Evolutionary conservation across 768 basidiomycete species (phyloP).

Genomic region (Amanita molliuscula): DNA sequence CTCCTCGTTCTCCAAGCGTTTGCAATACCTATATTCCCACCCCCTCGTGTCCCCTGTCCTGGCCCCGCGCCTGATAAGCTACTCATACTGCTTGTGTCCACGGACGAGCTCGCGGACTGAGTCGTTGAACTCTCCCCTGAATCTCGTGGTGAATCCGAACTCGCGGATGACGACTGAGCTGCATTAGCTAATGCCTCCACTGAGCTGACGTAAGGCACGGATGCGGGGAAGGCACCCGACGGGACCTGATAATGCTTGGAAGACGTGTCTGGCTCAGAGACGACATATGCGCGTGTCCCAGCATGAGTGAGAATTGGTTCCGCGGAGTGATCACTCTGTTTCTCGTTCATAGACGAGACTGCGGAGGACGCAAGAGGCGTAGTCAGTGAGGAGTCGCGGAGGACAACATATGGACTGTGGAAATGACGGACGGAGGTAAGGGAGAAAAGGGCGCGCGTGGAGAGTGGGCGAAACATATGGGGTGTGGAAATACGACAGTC

Average conservation of each 20-base stretch:
- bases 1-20: conserved; percentile 41
- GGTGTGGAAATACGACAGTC: not conserved
- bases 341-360: conserved; percentile 41
- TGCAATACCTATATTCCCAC: conserved; percentile 35
- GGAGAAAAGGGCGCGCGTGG: conserved; percentile 1
- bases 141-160: conserved; percentile 27
- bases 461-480: not conserved
- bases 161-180: conserved; percentile 31
- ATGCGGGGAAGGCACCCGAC: conserved; percentile 53
- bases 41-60: conserved; percentile 38
- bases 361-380: conserved; percentile 21
- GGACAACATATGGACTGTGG: conserved; percentile 55
- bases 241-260: conserved; percentile 59
- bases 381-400: conserved; percentile 29
- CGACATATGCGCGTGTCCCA: conserved; percentile 58
- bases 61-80: conserved; percentile 32
- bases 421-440: conserved; percentile 19
- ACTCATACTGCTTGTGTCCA: conserved; percentile 31
- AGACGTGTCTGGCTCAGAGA: conserved; percentile 60
- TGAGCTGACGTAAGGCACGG: conserved; percentile 34
- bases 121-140: conserved; percentile 38
- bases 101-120: conserved; percentile 30
- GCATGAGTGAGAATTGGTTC: conserved; percentile 34
- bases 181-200: conserved; percentile 26
- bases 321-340: conserved; percentile 41